Evolutionary conservation across 2,329 filamentous ascomycete genomes (phyloP).

Genomic region (Epichloe typhina): DNA sequence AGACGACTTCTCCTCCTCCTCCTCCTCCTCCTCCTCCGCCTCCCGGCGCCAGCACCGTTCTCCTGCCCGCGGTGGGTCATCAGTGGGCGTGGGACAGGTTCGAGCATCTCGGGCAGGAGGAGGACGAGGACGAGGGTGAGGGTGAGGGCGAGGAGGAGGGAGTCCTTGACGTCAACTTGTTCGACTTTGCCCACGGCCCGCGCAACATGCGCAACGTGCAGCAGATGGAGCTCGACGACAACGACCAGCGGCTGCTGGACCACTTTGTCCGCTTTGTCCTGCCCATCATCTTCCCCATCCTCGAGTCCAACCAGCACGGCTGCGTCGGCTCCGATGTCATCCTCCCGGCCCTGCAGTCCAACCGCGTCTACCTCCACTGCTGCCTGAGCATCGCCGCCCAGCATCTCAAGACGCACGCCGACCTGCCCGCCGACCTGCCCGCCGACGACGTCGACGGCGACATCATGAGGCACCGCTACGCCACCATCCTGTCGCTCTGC

Average conservation of each 20-base stretch:
- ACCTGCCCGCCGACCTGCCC: slow-evolving; percentile 40
- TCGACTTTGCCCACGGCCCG: slow-evolving; percentile 63
- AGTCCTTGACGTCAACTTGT: slow-evolving; percentile 62
- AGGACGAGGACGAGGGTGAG: slow-evolving; percentile 36
- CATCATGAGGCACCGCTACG: slow-evolving; percentile 83
- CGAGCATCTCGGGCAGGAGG: slow-evolving; percentile 29
- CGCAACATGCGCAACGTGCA: slow-evolving; percentile 39
- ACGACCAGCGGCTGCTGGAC: slow-evolving; percentile 73
- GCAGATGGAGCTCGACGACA: slow-evolving; percentile 69
- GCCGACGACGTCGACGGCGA: slow-evolving; percentile 65
- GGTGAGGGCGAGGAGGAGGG: slow-evolving; percentile 27
- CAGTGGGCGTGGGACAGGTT: no score
- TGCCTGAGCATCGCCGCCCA: slow-evolving; percentile 87
- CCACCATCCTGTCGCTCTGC: slow-evolving; percentile 76
- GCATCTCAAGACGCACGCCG: slow-evolving; percentile 66
- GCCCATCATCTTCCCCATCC: slow-evolving; percentile 79
- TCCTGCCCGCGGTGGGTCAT: slow-evolving; percentile 31
- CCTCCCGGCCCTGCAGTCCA: slow-evolving; percentile 75
- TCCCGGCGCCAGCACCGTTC: slow-evolving; percentile 35
- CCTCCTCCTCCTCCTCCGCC: slow-evolving; percentile 46
- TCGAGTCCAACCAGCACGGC: slow-evolving; percentile 80
- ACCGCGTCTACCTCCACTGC: slow-evolving; percentile 90
- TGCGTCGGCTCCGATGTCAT: slow-evolving; percentile 71
- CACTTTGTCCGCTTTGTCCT: slow-evolving; percentile 85
- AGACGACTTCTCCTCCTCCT: slow-evolving; percentile 60